A percentile compares a stretch with the other conserved stretches of the same genome.
These are phyloP conservation scores for Lichenothelia convexa DNA, from an alignment of 495 filamentous ascomycete species.

Conservation along the genomic window DNA sequence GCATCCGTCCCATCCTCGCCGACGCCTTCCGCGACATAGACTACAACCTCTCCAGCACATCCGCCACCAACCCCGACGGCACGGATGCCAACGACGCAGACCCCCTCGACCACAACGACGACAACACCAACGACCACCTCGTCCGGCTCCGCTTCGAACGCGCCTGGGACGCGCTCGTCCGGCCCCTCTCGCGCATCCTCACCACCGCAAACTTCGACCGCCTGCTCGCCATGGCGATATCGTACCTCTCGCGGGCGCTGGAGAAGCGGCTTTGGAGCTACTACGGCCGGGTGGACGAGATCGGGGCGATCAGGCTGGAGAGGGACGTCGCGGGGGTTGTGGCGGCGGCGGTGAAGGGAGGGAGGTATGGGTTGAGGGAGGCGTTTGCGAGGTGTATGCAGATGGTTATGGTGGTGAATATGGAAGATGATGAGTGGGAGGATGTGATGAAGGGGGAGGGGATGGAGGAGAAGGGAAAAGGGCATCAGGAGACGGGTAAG, in stretches of 20 bases:
- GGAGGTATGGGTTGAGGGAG: slow-evolving; percentile 64
- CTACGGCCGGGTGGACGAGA: slow-evolving; percentile 57
- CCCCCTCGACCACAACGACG: slow-evolving; percentile 15
- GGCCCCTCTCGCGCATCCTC: slow-evolving; percentile 69
- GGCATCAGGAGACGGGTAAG: slow-evolving; percentile 86
- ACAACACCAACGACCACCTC: slow-evolving; percentile 28
- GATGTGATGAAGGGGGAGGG: slow-evolving; percentile 33
- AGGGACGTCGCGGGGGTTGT: slow-evolving; percentile 71
- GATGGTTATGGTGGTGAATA: slow-evolving; percentile 76
- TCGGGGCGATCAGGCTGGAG: slow-evolving; percentile 77
- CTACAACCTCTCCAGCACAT: slow-evolving; percentile 42
- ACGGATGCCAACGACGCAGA: slow-evolving; percentile 29
- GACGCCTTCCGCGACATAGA: slow-evolving; percentile 87
- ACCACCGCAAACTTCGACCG: slow-evolving; percentile 51
- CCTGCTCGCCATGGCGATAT: slow-evolving; percentile 51
- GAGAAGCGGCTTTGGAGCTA: slow-evolving; percentile 87
- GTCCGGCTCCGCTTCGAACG: slow-evolving; percentile 60
- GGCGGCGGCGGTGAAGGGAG: slow-evolving; percentile 52
- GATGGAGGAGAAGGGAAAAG: slow-evolving; percentile 37
- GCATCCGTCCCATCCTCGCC: slow-evolving; percentile 64
- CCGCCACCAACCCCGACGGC: slow-evolving; percentile 34
- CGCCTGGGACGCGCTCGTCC: slow-evolving; percentile 69
- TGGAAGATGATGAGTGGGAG: slow-evolving; percentile 97
- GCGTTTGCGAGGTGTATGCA: slow-evolving; percentile 63
- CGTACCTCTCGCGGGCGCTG: slow-evolving; percentile 53